Evolutionary conservation across 495 filamentous ascomycete genomes (phyloP), one percentile per base, ranked within the genome.

Genomic region (Hypoxylon trugodes): DNA sequence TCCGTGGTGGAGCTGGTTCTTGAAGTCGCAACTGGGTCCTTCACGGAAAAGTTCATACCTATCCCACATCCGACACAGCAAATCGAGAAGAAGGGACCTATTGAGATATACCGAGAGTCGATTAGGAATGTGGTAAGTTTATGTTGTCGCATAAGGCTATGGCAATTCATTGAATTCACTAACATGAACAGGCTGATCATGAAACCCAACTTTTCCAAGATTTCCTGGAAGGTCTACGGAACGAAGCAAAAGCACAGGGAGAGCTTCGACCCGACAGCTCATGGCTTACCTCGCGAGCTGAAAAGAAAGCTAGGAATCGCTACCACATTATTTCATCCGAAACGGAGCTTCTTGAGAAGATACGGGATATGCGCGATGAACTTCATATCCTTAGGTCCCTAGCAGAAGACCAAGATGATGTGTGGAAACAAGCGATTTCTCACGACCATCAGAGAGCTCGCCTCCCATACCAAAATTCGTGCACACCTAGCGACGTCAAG

Each of bases 321-420:
- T 61, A 53, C 16, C 49, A 61, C 35, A 26, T 61, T 33, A 61
- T 61, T 37, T 54, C 49, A 33, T 25, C 36, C 13, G 71, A 75
- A 48, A 70, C 67, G 2, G 35, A 65, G 21, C 66, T 73, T 46
- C 57, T 73, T 3, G 22, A 59, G 0, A 42, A 69, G 19, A 66
- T 68, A 48, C 65, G 73, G 13, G 71, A 73, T 53, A 73, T 73
- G 2, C 43, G 43, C 10, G 73, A 75, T 32, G 73, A 73, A 35
- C 66, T 75, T 2, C 62, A 73, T 21, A 75, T 73, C 13, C 60
- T 75, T 15, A 75, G 62, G 35, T 61, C 33, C 32, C 37, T 75
- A 10, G 62, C 71, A 6, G 58, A 69, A 32, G 71, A 72, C 36
- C 73, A 75, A 59, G 64, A 70, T 10, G 18, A 15, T 12, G 71